These are phyloP conservation scores for Carex littledalei DNA, from an alignment of 176 grass and related monocot species.

Conservation along the genomic window DNA sequence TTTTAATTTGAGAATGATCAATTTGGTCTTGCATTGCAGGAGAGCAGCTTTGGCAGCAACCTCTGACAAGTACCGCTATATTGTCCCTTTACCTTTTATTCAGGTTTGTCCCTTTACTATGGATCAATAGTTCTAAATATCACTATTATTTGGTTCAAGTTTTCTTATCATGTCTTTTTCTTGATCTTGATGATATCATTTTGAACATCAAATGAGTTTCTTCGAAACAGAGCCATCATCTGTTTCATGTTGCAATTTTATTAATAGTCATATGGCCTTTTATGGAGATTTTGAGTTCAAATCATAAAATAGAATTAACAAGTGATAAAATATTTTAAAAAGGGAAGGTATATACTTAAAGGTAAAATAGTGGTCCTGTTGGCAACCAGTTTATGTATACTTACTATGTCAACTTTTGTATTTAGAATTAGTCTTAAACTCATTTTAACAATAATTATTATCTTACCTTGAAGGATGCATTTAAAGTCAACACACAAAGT, in stretches of 20 bases:
- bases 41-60: constrained; percentile 71
- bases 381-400: background rate
- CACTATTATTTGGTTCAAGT: background rate
- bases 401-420: background rate
- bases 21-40: constrained; percentile 32
- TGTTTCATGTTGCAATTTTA: background rate
- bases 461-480: background rate
- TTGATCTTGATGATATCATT: constrained; percentile 16
- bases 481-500: no score
- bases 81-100: constrained; percentile 3
- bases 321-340: background rate
- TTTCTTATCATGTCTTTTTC: constrained; percentile 25
- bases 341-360: background rate
- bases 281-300: background rate
- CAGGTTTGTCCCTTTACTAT: no score
- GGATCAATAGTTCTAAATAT: no score
- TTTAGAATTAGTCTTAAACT: background rate
- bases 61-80: constrained; percentile 72
- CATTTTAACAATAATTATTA: background rate
- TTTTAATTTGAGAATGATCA: background rate
- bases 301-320: background rate
- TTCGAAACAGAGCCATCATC: background rate
- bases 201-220: background rate
- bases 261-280: background rate
- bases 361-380: background rate